A percentile compares a stretch with the other conserved stretches of the same genome.
phyloP scores from a whole-genome alignment of 768 basidiomycete genomes.

The Paxillus involutus region DNA sequence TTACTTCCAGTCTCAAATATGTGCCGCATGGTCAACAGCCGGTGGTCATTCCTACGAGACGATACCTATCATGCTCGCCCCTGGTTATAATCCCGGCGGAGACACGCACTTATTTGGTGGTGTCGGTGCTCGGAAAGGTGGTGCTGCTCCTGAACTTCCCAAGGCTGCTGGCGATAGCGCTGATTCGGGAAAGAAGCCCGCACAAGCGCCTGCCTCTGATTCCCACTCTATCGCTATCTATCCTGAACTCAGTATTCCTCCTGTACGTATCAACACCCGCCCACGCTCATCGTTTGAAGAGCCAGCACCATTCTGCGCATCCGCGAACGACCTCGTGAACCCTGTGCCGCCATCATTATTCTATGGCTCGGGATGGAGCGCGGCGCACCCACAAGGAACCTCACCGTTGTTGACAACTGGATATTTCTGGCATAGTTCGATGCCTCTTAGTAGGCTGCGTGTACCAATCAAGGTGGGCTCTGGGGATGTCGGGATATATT shows the following conservation, averaged over 20 bases:
- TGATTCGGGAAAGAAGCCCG: conserved; percentile 28
- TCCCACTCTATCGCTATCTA: conserved; percentile 22
- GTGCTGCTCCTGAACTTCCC: conserved; percentile 47
- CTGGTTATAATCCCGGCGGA: conserved; percentile 33
- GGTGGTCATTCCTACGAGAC: conserved; percentile 66
- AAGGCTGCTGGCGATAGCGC: conserved; percentile 31
- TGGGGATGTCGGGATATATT: conserved; percentile 94
- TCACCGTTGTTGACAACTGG: conserved; percentile 54
- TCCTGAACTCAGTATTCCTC: conserved; percentile 54
- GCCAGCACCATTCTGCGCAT: conserved; percentile 87
- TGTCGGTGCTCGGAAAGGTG: conserved; percentile 79
- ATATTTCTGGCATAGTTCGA: conserved; percentile 93
- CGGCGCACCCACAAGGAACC: conserved; percentile 54
- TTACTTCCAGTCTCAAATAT: conserved; percentile 90
- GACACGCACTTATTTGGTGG: conserved; percentile 78
- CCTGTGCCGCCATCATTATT: conserved; percentile 94
- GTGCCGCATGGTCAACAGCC: conserved; percentile 77
- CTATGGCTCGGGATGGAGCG: conserved; percentile 90
- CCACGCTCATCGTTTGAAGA: conserved; percentile 74
- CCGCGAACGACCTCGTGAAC: conserved; percentile 97
- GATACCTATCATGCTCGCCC: conserved; percentile 42
- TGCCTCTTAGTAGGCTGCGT: conserved; percentile 78
- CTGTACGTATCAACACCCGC: conserved; percentile 66
- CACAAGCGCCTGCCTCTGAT: conserved; percentile 7
- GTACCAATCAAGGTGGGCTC: conserved; percentile 83